Conservation (phyloP, 148 eudicot genomes). For the Bassia scoparia region DNA sequence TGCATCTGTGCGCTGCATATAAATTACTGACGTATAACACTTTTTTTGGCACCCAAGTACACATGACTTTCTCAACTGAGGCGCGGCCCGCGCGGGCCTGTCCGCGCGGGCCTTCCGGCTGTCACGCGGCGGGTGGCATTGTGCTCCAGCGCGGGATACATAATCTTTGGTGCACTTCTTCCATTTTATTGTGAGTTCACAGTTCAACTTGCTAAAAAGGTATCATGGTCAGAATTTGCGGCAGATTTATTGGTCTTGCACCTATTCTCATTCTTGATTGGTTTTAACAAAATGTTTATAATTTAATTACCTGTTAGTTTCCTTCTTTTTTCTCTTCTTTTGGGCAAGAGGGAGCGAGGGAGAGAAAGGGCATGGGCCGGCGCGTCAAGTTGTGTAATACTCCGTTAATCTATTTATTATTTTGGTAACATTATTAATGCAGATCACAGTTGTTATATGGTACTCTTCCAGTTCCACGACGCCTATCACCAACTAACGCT, state of each 20-base stretch:
- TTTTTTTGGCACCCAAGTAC: neutral
- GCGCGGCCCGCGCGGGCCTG: no score
- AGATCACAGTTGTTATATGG: no score
- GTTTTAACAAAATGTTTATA: neutral
- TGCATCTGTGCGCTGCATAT: neutral
- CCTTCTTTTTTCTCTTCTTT: neutral
- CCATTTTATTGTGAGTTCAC: slow-evolving; percentile 7
- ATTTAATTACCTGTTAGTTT: no score
- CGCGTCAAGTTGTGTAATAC: no score
- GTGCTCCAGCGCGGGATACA: neutral
- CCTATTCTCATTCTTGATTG: neutral
- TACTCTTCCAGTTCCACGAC: no score
- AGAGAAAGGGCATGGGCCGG: no score
- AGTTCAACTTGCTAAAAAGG: slow-evolving; percentile 11
- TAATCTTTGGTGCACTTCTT: slow-evolving; percentile 8
- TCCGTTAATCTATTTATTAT: no score
- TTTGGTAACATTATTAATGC: no score
- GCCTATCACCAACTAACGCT: no score
- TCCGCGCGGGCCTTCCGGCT: no score
- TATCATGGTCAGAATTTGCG: neutral
- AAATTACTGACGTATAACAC: neutral
- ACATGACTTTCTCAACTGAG: slow-evolving; percentile 1
- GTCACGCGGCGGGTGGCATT: no score
- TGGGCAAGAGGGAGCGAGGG: no score
- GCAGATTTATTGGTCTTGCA: neutral